Evolutionary conservation across 768 basidiomycete species (phyloP), one percentile per base, ranked within the genome.

Genomic region (Mycena albidolilacea): DNA sequence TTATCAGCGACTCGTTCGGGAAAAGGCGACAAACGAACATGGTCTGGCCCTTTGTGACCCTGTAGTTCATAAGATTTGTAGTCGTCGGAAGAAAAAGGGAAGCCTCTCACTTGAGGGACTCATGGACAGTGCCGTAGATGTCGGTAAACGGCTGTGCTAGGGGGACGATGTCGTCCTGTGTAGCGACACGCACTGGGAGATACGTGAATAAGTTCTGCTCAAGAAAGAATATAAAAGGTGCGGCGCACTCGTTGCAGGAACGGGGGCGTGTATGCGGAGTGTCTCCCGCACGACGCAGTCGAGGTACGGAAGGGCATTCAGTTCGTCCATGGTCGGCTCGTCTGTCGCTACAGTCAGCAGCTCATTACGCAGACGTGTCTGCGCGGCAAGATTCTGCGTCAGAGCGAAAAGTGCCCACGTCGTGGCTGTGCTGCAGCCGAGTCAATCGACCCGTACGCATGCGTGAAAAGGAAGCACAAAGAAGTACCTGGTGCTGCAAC

Each of bases 291-390:
- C 79, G 23, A 89, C 82, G 11, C 79, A 79, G 70, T 90, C 90
- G 12, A 92, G 85, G 74, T 89, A 90, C 0, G 87, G 84, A 15
- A 92, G 82, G 8, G 82, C 79, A 63, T 84, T 82, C 5, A 92
- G 84, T n/a, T 86, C 84, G 54, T 91, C 90, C 86, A 90, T 89
- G 8, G 81, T 78, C 7, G 89, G 89, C 0, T 77, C 82, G 9
- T 88, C 84, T 0, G 84, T 86, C 2, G 77, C 61, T 9, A 87
- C 78, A 0, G 78, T 71, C 9, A 83, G 77, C 3, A 88, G 78
- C 75, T 91, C 90, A 0, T 84, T 81, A 2, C 88, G 83, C 0
- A 91, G 83, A 61, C 83, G 84, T 9, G 76, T 79, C 69, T 90
- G 89, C 15, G 86, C 76, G 1, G 83, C 79, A 0, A 84, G 81